Evolutionary conservation across 75 land plant genomes (phyloP).

Genomic region (Cunninghamia lanceolata): DNA sequence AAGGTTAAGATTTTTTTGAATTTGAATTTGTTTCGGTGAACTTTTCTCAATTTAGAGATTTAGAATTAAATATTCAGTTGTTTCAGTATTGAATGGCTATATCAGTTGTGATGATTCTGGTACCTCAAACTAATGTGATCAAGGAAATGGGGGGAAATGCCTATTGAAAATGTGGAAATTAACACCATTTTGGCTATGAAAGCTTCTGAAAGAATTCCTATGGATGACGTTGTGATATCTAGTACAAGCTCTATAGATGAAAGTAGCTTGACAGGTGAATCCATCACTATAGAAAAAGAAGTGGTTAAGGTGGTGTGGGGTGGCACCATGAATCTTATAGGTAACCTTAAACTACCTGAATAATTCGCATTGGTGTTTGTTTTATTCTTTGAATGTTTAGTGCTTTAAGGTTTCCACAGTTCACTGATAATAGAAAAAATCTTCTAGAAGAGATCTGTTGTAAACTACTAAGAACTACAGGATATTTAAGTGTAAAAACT

Average conservation of each 20-base stretch:
- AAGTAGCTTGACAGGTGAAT: no score
- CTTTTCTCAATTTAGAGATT: no score
- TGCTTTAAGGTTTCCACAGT: no score
- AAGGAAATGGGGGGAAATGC: conserved; percentile 62
- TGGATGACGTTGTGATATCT: conserved; percentile 80
- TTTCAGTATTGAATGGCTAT: conserved; percentile 73
- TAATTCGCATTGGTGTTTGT: no score
- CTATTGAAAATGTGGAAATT: conserved; percentile 60
- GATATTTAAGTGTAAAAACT: conserved; percentile 72
- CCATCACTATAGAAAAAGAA: conserved; percentile 73
- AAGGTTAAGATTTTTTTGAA: conserved; percentile 42
- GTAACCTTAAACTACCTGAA: no score
- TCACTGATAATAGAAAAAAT: no score
- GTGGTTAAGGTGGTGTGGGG: conserved; percentile 74
- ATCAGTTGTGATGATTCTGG: conserved; percentile 68
- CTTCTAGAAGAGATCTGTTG: no score
- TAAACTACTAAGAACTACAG: conserved; percentile 23
- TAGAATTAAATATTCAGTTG: background rate
- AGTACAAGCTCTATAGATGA: conserved; percentile 85
- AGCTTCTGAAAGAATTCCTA: conserved; percentile 84
- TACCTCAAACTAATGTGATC: conserved; percentile 75
- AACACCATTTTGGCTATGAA: conserved; percentile 68
- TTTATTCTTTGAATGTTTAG: no score
- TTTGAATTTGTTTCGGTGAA: background rate
- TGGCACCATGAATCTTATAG: conserved; percentile 86